Base-by-base conservation (phyloP, 169 alveolate species). In the Theileria orientalis region DNA sequence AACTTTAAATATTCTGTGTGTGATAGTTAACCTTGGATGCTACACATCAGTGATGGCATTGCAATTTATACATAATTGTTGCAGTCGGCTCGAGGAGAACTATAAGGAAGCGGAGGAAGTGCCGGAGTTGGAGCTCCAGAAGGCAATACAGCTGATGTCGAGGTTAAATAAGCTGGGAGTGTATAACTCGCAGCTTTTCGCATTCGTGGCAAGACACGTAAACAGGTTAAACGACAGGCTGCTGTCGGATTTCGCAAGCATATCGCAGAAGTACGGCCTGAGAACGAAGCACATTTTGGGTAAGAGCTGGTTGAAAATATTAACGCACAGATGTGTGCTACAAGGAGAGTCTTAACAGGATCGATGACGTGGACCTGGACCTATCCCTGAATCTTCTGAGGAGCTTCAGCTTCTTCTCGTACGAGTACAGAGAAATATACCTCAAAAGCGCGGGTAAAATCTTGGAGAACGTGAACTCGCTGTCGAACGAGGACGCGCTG, bases 241-340 rank as follows among this genome's bases (percentile, higher is more conserved):
- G 71, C 82, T 78, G 13, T 72, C 76, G 9, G 80, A 78, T 21
- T 78, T 78, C 66, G 32, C 82, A 32, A 56, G 60, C 67, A 35
- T 57, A 1, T 78, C 78, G 14, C 62, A 78, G 19, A 40, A 73
- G 25, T 70, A 73, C 16, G 82, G 82, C 9, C 56, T 78, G 19
- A 63, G 86, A 21, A 41, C 86, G 23, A 78, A 78, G 60, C 86
- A 78, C 54, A 69, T 66, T n/a, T 52, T 78, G 44, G 74, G 74
- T 64, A 32, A 21, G 74, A 6, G 8, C 16, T 35, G 19, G 21
- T 21, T 1, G 19, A 16, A 8, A 32, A 69, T 37, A n/a, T 1
- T 29, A 47, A 32, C 2, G 3, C n/a, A 5, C 8, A 57, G 88
- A 80, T 44, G 27, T 64, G 13, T 71, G 71, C 47, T 80, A 80